Conservation (phyloP, 225 moss, liverwort and hornwort species). For the Pseudisothecium myosuroides region DNA sequence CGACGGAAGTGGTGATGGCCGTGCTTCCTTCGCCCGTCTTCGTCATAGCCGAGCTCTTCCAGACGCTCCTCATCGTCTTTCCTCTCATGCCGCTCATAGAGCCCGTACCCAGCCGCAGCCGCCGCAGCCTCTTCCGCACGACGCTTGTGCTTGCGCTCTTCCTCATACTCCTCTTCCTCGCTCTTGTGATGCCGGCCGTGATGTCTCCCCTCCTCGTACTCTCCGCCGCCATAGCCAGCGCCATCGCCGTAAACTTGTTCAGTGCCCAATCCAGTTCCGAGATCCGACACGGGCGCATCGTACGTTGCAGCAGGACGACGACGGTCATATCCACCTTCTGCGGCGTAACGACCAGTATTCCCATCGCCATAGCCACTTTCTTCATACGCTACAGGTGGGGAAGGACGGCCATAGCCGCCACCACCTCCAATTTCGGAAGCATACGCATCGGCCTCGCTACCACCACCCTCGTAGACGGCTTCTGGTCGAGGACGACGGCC, state of each 20-base stretch:
- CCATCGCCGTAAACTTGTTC: neutral
- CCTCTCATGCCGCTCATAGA: conserved; percentile 22
- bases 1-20: conserved; percentile 5
- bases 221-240: neutral
- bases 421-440: neutral
- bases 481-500: neutral
- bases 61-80: neutral
- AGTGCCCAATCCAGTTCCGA: neutral
- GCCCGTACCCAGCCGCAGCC: conserved; percentile 5
- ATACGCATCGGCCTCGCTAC: neutral
- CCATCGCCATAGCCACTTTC: neutral
- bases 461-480: neutral
- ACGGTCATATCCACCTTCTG: neutral
- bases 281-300: conserved; percentile 3
- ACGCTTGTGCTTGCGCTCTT: conserved; percentile 7
- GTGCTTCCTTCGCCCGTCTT: conserved; percentile 5
- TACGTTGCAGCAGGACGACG: neutral
- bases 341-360: neutral
- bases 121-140: conserved; percentile 10
- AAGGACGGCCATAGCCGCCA: neutral
- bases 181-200: neutral
- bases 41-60: conserved; percentile 3
- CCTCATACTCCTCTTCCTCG: neutral
- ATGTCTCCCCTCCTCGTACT: neutral
- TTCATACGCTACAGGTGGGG: neutral